Conservation (phyloP, 2,329 filamentous ascomycete genomes). For the Chrysosporium keratinophilum region DNA sequence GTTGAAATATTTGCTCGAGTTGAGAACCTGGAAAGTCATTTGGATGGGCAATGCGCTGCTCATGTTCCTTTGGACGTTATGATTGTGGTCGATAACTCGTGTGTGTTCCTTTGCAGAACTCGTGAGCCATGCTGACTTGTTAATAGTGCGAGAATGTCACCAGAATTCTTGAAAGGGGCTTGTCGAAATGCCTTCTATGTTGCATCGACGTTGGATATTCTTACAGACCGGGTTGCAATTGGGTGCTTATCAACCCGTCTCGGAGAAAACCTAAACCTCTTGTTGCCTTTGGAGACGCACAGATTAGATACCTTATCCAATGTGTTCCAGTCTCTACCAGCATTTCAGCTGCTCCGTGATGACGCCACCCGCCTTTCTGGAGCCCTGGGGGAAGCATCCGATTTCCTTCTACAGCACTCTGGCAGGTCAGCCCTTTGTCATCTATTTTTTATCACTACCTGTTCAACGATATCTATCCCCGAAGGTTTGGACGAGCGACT, state of each 20-base stretch:
- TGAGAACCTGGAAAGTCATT: slow-evolving; percentile 10
- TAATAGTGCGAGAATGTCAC: slow-evolving; percentile 14
- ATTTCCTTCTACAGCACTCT: slow-evolving; percentile 19
- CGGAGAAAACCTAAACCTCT: slow-evolving; percentile 18
- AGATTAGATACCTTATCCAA: slow-evolving; percentile 17
- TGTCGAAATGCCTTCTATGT: slow-evolving; percentile 20
- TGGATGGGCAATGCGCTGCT: slow-evolving; percentile 12
- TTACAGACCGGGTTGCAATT: slow-evolving; percentile 23
- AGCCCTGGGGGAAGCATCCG: slow-evolving; percentile 21
- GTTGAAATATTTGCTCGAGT: slow-evolving; percentile 26
- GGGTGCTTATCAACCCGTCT: slow-evolving; percentile 20
- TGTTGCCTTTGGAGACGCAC: slow-evolving; percentile 23
- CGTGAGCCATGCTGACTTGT: neutral
- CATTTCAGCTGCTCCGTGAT: slow-evolving; percentile 14
- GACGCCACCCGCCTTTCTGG: slow-evolving; percentile 14
- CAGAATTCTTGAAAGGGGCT: slow-evolving; percentile 18
- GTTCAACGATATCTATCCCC: slow-evolving; percentile 16
- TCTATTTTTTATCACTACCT: slow-evolving; percentile 26
- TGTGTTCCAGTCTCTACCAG: slow-evolving; percentile 19
- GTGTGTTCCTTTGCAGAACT: slow-evolving; percentile 18
- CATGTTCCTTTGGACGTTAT: slow-evolving; percentile 28
- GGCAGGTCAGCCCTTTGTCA: slow-evolving; percentile 24
- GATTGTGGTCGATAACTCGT: slow-evolving; percentile 30
- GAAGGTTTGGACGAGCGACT: slow-evolving; percentile 21
- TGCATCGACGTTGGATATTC: slow-evolving; percentile 19